Evolutionary conservation across 805 yeast species (phyloP), one percentile per base, ranked within the genome.

Genomic region (Barnettozyma populi): DNA sequence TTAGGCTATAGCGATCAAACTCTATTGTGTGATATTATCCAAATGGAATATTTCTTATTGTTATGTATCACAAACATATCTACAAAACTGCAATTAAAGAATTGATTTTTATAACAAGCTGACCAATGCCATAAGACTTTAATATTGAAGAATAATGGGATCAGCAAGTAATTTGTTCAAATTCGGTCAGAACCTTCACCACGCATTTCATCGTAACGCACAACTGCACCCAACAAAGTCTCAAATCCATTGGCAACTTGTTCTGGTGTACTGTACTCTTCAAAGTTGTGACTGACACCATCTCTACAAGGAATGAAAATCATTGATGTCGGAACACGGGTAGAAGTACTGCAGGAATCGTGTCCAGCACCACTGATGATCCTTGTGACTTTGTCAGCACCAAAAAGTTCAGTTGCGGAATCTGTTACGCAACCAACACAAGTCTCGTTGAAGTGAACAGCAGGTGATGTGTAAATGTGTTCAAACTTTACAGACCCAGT

Each of bases 341-440:
- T 56, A 8, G 78, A 71, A 2, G 84, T 79, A 20, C 76, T 72
- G 55, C 87, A 80, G 7, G 86, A 79, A 58, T 84, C 90, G 54
- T 84, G 90, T 10, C 86, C 88, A 5, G 90, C 88, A 25, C 90
- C 89, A 53, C 84, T 77, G 41, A 74, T 72, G 45, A 82, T 79
- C 35, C 68, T 72, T 36, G 71, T 65, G 10, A 69, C 66, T 35
- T 70, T 60, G 2, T 68, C 72, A 23, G 66, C 63, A 1, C 81
- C 80, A 48, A 73, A 76, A 32, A 76, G 58, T 23, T 72, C 77
- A 18, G 57, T 51, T 1, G 88, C 82, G 18, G 84, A 69, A 20
- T 74, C 70, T 37, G 69, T 65, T 18, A 83, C 82, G 52, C 82
- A 72, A 2, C 66, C 60, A 44, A 79, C 68, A 56, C 83, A 75